A percentile compares a stretch with the other conserved stretches of the same genome.
phyloP scores from a whole-genome alignment of 495 filamentous ascomycete species.

The Antarctomyces pellizariae region DNA sequence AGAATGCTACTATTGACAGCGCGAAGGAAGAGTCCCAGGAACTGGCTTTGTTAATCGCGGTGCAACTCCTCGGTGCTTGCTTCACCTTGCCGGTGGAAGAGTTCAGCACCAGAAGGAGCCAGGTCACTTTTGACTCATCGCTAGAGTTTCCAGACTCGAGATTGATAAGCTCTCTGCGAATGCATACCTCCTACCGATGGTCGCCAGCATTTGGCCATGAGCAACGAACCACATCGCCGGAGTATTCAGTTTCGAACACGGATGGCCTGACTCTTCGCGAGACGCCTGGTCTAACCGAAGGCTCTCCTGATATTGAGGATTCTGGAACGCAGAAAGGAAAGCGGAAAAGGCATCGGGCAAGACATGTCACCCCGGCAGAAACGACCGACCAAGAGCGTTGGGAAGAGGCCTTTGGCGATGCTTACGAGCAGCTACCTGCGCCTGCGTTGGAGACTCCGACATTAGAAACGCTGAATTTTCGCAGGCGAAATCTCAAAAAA shows the following conservation, averaged over 20 bases:
- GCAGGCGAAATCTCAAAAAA: too few relatives aligned
- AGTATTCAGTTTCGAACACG: too few relatives aligned
- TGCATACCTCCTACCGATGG: constrained; percentile 13
- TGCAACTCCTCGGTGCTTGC: constrained; percentile 13
- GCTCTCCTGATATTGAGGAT: constrained; percentile 1
- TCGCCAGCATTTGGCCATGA: constrained; percentile 14
- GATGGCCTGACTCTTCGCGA: constrained; percentile 4
- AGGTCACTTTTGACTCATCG: too few relatives aligned
- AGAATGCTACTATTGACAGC: too few relatives aligned
- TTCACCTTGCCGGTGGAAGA: constrained; percentile 11
- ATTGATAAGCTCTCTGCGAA: constrained; percentile 13
- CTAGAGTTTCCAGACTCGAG: constrained; percentile 5
- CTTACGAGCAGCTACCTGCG: too few relatives aligned
- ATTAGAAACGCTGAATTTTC: too few relatives aligned
- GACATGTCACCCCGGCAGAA: constrained; percentile 3
- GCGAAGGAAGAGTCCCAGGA: constrained; percentile 1
- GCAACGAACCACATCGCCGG: constrained; percentile 12
- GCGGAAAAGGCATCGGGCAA: constrained; percentile 1
- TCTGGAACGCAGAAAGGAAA: not conserved
- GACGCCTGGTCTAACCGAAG: not conserved
- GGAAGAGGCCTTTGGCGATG: too few relatives aligned
- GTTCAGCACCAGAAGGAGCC: constrained; percentile 1
- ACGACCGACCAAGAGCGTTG: not conserved
- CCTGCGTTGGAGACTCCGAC: too few relatives aligned
- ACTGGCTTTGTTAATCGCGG: constrained; percentile 10